Conservation (phyloP, 768 basidiomycete species). For the Auriculariales sp. region DNA sequence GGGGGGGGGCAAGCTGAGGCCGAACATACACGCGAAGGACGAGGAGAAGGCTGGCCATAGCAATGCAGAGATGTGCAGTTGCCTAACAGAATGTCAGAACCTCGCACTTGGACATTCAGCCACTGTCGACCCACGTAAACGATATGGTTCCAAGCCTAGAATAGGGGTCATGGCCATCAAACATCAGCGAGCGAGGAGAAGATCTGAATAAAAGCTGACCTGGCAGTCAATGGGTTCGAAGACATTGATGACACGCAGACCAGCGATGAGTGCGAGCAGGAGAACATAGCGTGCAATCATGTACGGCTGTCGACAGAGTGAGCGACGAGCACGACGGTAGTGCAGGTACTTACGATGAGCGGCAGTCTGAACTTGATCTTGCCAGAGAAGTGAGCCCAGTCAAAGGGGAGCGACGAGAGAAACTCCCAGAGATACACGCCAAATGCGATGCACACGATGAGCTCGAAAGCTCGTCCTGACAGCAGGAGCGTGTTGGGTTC, state of each 20-base stretch:
- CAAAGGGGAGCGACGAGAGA: background rate
- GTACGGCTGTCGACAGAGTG: constrained; percentile 23
- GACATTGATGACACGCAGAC: constrained; percentile 41
- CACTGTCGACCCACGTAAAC: background rate
- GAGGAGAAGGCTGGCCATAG: background rate
- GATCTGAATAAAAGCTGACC: constrained; percentile 32
- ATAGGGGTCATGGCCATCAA: background rate
- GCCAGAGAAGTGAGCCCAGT: constrained; percentile 34
- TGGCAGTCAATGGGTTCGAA: constrained; percentile 40
- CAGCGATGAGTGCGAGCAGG: background rate
- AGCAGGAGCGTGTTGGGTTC: background rate
- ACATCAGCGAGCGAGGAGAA: background rate
- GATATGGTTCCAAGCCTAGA: background rate
- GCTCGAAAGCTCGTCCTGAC: background rate
- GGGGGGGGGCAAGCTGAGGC: background rate
- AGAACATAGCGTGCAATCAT: background rate
- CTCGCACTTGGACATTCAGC: background rate
- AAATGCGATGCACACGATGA: background rate
- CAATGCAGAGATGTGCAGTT: background rate
- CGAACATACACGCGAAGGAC: background rate
- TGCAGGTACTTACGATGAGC: constrained; percentile 23
- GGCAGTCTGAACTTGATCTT: constrained; percentile 35
- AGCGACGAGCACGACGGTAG: constrained; percentile 37
- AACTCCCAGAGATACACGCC: background rate
- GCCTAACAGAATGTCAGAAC: background rate